These are phyloP conservation scores for Pestalotiopsis sp. DNA, from an alignment of 2,329 filamentous ascomycete species.

Conservation along the genomic window DNA sequence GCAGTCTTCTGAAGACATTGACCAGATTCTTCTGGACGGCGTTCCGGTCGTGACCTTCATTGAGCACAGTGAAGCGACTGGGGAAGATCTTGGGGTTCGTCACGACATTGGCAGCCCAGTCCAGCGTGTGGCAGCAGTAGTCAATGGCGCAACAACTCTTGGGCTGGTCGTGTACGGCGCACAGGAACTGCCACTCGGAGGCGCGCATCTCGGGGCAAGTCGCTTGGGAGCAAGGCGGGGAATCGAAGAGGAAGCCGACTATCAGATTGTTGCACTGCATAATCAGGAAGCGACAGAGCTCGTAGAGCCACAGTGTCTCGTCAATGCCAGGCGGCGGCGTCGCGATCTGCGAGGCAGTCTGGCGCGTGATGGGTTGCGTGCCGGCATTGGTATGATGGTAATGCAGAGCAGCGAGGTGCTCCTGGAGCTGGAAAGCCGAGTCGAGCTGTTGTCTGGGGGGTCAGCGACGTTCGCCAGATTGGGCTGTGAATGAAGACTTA, in stretches of 20 bases:
- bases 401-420: conserved; percentile 93
- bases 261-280: conserved; percentile 93
- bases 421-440: conserved; percentile 95
- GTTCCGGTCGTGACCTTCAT: conserved; percentile 60
- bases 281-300: conserved; percentile 94
- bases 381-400: conserved; percentile 73
- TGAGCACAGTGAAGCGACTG: conserved; percentile 68
- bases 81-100: conserved; percentile 96
- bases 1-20: conserved; percentile 92
- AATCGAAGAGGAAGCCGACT: conserved; percentile 89
- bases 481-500: conserved; percentile 69
- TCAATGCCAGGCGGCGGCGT: conserved; percentile 82
- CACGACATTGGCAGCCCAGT: conserved; percentile 94
- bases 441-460: conserved; percentile 77
- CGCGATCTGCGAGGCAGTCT: conserved; percentile 75
- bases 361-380: conserved; percentile 72
- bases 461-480: conserved; percentile 60
- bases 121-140: conserved; percentile 97
- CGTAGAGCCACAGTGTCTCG: conserved; percentile 92
- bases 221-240: conserved; percentile 81
- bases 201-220: conserved; percentile 99
- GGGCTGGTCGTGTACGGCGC: conserved; percentile 93
- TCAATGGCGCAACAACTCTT: conserved; percentile 98
- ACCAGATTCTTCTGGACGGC: conserved; percentile 80
- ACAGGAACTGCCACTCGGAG: conserved; percentile 98